Conservation (phyloP, 306 rosid genomes). For the Calophaca sinica region DNA sequence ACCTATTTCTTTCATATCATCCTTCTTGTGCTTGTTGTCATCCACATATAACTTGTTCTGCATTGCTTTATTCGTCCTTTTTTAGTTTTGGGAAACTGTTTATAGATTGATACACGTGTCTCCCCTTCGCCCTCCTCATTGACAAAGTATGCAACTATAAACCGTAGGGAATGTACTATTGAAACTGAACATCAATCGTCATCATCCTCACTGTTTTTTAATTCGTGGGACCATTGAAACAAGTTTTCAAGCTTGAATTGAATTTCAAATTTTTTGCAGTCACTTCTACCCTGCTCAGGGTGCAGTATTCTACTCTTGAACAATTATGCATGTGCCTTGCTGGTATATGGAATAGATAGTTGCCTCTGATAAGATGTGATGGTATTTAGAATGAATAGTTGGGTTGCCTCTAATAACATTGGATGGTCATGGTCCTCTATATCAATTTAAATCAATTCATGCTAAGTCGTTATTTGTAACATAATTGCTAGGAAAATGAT, state of each 20-base stretch:
- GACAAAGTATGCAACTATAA: neutral
- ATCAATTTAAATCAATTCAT: neutral
- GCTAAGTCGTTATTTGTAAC: constrained; percentile 18
- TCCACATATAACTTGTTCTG: neutral
- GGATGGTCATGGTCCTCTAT: neutral
- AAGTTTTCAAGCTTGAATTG: neutral
- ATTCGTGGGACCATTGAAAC: neutral
- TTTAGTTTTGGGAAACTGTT: neutral
- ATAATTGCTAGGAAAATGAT: constrained; percentile 81
- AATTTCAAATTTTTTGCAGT: neutral
- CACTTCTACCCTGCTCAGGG: neutral
- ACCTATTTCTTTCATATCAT: neutral
- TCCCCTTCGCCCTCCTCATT: neutral
- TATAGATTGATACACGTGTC: neutral
- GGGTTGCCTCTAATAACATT: constrained; percentile 18
- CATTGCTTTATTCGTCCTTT: neutral
- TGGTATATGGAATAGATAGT: constrained; percentile 8
- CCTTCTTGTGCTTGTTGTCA: neutral
- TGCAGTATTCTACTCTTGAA: neutral
- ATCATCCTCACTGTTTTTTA: neutral
- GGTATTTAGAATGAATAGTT: constrained; percentile 15
- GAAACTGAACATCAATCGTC: neutral
- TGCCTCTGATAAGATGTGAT: constrained; percentile 28
- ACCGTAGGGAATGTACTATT: neutral
- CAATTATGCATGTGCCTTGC: neutral